Evolutionary conservation across 1,284 basidiomycete species (phyloP), one percentile per base, ranked within the genome.

Genomic region (Coniferiporia weirii): DNA sequence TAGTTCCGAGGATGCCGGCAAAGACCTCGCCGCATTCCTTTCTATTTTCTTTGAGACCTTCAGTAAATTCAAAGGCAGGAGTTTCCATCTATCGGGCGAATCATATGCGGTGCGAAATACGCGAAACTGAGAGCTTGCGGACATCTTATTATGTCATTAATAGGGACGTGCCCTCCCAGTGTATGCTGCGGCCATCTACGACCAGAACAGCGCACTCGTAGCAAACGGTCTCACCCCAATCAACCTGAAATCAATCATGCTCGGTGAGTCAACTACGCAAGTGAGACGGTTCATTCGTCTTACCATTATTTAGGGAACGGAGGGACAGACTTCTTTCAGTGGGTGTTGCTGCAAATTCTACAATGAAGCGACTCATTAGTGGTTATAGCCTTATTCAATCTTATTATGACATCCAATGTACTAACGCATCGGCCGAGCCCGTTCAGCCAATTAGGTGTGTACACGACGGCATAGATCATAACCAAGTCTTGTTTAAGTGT

Each of bases 111-210:
- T 83, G 62, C 19, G 38, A 9, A 10, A n/a, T 27, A 27, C 22
- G 44, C 8, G n/a, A 2, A 15, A 8, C 20, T 17, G 3, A 9
- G n/a, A 52, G 8, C 20, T 34, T 36, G 9, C 9, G 27, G 27
- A 27, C 27, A 3, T 40, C 38, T 40, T 40, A 40, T 40, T 40
- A 22, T 34, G 13, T 13, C 34, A 27, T 9, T 22, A 15, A 3
- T 59, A 88, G 83, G 92, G 93, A 3, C 83, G 90, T 22, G 94
- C 93, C 70, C 77, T 95, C 6, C 93, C 93, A 0, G 74, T 93
- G 3, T 95, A 92, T 64, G 93, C 92, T 0, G 76, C 87, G 1
- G 82, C 83, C 15, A 82, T 95, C 0, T 84, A 87, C 49, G 92
- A 95, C 70, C 85, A 89, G 63, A 95, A 95, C 69, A 72, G 78